Evolutionary conservation across 495 filamentous ascomycete species (phyloP).

Genomic region (Hypomontagnella monticulosa): DNA sequence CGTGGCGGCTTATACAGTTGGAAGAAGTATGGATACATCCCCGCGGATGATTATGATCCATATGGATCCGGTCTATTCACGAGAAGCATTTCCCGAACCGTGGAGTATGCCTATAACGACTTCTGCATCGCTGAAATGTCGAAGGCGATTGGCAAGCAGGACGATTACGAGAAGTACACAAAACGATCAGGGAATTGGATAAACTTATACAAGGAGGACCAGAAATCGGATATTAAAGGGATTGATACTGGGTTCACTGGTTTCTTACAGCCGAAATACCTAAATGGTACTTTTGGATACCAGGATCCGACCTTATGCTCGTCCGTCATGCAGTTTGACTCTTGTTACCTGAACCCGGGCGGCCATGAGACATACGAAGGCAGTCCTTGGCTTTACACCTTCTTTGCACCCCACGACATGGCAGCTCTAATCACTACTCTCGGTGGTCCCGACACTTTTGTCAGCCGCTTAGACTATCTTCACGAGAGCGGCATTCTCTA

Average conservation of each 20-base stretch:
- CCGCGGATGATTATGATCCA: constrained; percentile 68
- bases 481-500: constrained; percentile 68
- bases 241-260: constrained; percentile 67
- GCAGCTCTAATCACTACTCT: constrained; percentile 64
- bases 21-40: constrained; percentile 72
- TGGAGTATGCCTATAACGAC: constrained; percentile 78
- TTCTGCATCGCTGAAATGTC: constrained; percentile 73
- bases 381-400: constrained; percentile 70
- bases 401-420: constrained; percentile 74
- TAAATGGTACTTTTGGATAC: constrained; percentile 69
- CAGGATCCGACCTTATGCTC: constrained; percentile 66
- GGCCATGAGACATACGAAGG: constrained; percentile 73
- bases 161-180: constrained; percentile 67
- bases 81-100: constrained; percentile 71
- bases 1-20: constrained; percentile 70
- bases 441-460: constrained; percentile 66
- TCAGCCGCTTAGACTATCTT: constrained; percentile 67
- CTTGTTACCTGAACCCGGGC: constrained; percentile 66
- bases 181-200: constrained; percentile 68
- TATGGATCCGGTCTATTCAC: constrained; percentile 70
- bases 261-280: constrained; percentile 70
- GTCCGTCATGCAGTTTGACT: constrained; percentile 57
- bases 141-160: constrained; percentile 60
- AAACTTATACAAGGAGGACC: constrained; percentile 69
- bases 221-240: constrained; percentile 64